Percentiles rank a stretch among this genome's conserved stretches.
phyloP scores from a whole-genome alignment of 352 stramenopile species.

The Phytophthora cactorum region DNA sequence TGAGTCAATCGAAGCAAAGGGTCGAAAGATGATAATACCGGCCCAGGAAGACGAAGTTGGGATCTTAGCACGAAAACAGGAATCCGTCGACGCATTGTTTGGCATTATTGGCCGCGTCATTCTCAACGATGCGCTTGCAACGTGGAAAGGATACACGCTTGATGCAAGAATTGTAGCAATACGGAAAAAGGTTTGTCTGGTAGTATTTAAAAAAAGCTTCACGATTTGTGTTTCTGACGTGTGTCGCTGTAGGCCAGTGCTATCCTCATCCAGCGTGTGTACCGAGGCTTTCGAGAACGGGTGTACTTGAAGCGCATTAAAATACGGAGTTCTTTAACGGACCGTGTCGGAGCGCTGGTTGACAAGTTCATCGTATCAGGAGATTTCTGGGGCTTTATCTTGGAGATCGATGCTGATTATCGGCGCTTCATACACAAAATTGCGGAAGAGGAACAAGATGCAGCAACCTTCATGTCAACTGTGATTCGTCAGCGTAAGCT shows the following conservation, averaged over 20 bases:
- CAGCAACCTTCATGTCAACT: constrained; percentile 56
- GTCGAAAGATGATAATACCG: constrained; percentile 7
- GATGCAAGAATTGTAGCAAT: constrained; percentile 33
- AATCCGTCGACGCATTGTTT: constrained; percentile 15
- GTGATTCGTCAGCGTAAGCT: constrained; percentile 52
- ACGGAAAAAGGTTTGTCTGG: constrained; percentile 18
- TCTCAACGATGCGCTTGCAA: constrained; percentile 27
- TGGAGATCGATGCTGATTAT: constrained; percentile 70
- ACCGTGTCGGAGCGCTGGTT: constrained; percentile 50
- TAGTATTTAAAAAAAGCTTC: background rate
- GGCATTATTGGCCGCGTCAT: constrained; percentile 18
- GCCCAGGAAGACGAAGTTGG: constrained; percentile 1
- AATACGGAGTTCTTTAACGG: constrained; percentile 42
- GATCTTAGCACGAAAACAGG: constrained; percentile 5
- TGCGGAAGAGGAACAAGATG: constrained; percentile 47
- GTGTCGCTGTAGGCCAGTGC: constrained; percentile 22
- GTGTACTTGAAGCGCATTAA: constrained; percentile 50
- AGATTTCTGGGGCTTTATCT: constrained; percentile 66
- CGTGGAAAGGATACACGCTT: constrained; percentile 39
- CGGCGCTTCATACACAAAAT: constrained; percentile 55
- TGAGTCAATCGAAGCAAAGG: constrained; percentile 11
- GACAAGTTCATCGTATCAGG: constrained; percentile 56
- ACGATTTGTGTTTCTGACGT: background rate
- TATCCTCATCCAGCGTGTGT: constrained; percentile 57
- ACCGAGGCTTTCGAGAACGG: constrained; percentile 54